Base-by-base conservation (phyloP, 2,329 filamentous ascomycete species). In the Exophiala sp. region DNA sequence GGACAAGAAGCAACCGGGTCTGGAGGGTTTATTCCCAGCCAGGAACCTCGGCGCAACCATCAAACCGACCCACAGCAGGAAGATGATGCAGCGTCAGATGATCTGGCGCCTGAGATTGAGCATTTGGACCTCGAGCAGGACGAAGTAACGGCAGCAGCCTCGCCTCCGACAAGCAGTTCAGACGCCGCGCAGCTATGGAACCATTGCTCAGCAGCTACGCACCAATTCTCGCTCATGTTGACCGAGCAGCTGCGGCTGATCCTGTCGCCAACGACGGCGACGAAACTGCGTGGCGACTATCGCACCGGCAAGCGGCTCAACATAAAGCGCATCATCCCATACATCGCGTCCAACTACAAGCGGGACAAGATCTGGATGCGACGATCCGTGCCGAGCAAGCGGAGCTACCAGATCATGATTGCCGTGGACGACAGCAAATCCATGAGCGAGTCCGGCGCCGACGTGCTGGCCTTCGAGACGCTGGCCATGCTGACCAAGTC, bases 301-400 rank as follows among this genome's bases (percentile, higher is more conserved):
- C 87, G 93, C 60, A 98, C 93, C 0, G 93, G 93, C 56, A 98
- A 99, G 68, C 85, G 93, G 0, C 87, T 99, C 62, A 98, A 97
- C 70, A 95, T 99, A 74, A 97, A 97, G 71, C 88, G 91, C 60
- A 98, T 99, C 70, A 98, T 99, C 63, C 93, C 94, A 0, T 99
- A 98, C 72, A 97, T 99, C 61, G 93, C 94, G 1, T 97, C 90
- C 0, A 85, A 86, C 65, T 98, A 96, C 78, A 97, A 96, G 76
- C 87, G 93, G 53, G 93, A 99, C 79, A 98, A 98, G 76, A 99
- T 99, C 70, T 99, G 93, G 93, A 95, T 98, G 85, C 86, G 94
- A 11, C 83, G 94, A 48, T 85, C 82, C 27, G 82, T 95, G 43
- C 94, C 94, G 1, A 91, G 85, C 30, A 97, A 97, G 71, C 85